A percentile compares a stretch with the other conserved stretches of the same genome.
phyloP scores from a whole-genome alignment of 345 rosid genomes.

The Eucalyptus brandiana region DNA sequence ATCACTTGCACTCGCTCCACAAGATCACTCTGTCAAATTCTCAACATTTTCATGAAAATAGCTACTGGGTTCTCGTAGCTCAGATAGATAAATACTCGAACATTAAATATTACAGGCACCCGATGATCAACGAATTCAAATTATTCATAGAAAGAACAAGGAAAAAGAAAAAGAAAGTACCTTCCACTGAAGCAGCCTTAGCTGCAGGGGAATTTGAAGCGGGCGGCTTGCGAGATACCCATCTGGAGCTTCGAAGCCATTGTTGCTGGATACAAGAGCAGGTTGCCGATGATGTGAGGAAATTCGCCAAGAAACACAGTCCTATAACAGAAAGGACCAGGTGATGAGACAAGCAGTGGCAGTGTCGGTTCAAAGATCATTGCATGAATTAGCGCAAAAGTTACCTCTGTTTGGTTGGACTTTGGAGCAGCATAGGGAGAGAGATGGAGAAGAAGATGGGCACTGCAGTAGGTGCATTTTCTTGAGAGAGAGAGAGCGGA shows the following conservation, averaged over 20 bases:
- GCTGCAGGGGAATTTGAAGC: conserved; percentile 3
- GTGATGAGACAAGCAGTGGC: not conserved
- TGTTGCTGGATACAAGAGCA: not conserved
- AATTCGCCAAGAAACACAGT: not conserved
- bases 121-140: not conserved
- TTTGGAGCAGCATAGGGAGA: too few relatives aligned
- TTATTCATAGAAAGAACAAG: not conserved
- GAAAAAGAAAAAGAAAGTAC: conserved; percentile 5
- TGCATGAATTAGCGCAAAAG: too few relatives aligned
- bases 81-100: not conserved
- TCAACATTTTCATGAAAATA: not conserved
- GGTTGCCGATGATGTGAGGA: not conserved
- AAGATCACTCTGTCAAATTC: not conserved
- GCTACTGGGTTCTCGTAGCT: not conserved
- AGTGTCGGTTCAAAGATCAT: too few relatives aligned
- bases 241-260: not conserved
- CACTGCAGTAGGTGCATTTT: too few relatives aligned
- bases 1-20: not conserved
- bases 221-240: not conserved
- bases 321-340: not conserved
- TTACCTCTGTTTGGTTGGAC: too few relatives aligned
- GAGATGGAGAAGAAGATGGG: too few relatives aligned
- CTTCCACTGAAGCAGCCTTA: conserved; percentile 44
- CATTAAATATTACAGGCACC: not conserved
- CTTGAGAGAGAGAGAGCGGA: too few relatives aligned